These are phyloP conservation scores for Mucor sp. DNA, from an alignment of 371 early-diverging fungal genomes.

Conservation along the genomic window DNA sequence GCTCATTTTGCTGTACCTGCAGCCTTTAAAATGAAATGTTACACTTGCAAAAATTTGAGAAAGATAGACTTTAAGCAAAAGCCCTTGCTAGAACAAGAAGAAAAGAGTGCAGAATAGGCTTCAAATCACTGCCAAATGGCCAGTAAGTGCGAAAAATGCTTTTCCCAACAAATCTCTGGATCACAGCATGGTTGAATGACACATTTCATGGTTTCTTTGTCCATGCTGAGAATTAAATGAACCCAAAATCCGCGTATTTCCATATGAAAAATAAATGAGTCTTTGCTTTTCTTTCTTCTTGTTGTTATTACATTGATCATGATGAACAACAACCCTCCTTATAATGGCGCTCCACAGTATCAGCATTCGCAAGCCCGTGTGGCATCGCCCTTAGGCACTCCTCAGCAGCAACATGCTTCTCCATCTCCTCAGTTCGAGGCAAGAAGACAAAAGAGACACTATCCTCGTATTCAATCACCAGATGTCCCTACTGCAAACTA, in stretches of 20 bases:
- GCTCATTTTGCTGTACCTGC: too few relatives aligned
- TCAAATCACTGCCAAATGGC: too few relatives aligned
- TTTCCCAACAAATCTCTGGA: neutral
- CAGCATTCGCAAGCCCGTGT: neutral
- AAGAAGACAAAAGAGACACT: slow-evolving; percentile 13
- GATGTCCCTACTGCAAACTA: neutral
- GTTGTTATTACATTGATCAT: neutral
- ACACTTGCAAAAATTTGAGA: too few relatives aligned
- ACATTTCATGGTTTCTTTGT: neutral
- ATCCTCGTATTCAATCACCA: slow-evolving; percentile 6
- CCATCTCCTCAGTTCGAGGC: slow-evolving; percentile 6
- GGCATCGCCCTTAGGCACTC: neutral
- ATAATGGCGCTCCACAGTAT: neutral
- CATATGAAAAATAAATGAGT: neutral
- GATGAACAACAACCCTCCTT: neutral
- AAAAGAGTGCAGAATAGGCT: too few relatives aligned
- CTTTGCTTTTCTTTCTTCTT: neutral
- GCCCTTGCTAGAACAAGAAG: too few relatives aligned
- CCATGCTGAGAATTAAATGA: neutral
- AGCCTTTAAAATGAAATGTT: too few relatives aligned
- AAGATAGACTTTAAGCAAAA: too few relatives aligned
- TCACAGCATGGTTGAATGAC: neutral
- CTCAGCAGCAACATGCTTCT: neutral
- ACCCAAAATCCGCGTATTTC: neutral
- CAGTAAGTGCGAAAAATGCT: too few relatives aligned